Conservation (phyloP, 768 basidiomycete genomes). For the Hysterangium stoloniferum region DNA sequence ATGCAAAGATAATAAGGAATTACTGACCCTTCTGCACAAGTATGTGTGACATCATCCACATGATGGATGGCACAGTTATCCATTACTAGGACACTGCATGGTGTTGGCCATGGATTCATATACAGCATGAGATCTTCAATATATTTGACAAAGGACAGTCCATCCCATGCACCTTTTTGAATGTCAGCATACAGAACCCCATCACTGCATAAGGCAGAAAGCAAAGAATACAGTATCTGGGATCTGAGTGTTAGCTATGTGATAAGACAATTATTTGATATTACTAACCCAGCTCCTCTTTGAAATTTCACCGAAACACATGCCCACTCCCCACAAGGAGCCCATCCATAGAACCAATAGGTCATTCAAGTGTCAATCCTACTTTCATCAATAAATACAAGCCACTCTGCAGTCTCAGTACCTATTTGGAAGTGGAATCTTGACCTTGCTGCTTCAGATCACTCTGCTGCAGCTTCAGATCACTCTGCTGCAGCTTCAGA, state of each 20-base stretch:
- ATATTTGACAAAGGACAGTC: conserved; percentile 23
- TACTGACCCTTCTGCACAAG: no score
- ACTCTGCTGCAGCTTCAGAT: conserved; percentile 4
- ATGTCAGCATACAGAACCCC: conserved; percentile 19
- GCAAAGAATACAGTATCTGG: conserved; percentile 18
- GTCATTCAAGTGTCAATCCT: not conserved
- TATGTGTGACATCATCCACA: conserved; percentile 23
- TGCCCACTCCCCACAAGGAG: not conserved
- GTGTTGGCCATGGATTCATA: conserved; percentile 28
- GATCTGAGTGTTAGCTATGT: not conserved
- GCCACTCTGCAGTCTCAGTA: not conserved
- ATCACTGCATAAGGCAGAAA: conserved; percentile 17
- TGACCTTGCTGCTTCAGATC: not conserved
- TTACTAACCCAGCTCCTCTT: not conserved
- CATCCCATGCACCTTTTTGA: conserved; percentile 20
- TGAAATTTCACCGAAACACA: not conserved
- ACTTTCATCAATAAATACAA: conserved; percentile 9
- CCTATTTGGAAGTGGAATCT: not conserved
- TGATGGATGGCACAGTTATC: conserved; percentile 38
- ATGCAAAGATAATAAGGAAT: no score
- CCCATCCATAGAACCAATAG: conserved; percentile 4
- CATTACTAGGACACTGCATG: conserved; percentile 29
- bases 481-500: no score
- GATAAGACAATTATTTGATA: not conserved
- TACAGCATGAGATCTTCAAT: conserved; percentile 24